A percentile compares a stretch with the other conserved stretches of the same genome.
Evolutionary conservation across 1,284 basidiomycete species (phyloP).

Genomic region (Jaminaea rosea): DNA sequence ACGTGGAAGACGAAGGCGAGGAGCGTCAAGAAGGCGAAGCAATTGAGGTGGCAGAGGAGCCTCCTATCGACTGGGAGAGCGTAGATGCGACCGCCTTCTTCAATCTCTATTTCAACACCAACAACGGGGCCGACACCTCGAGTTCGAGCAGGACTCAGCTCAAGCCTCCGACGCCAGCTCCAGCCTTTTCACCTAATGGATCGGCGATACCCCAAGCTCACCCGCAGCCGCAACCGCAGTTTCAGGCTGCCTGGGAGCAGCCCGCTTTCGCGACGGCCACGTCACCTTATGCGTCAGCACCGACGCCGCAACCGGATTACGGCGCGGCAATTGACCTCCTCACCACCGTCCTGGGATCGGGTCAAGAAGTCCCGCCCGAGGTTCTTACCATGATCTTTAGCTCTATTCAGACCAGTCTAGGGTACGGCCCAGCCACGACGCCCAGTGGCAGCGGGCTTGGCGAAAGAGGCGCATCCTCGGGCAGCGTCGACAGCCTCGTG

Average conservation of each 20-base stretch:
- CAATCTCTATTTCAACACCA: background rate
- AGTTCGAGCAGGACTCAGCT: too few relatives aligned
- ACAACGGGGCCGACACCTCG: too few relatives aligned
- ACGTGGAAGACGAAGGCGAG: background rate
- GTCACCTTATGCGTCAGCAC: background rate
- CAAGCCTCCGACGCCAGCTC: too few relatives aligned
- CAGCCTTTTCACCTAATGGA: too few relatives aligned
- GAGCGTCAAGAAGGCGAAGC: background rate
- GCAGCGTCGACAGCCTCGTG: conserved; percentile 1
- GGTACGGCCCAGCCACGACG: background rate
- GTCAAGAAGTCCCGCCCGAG: background rate
- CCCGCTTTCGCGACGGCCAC: background rate
- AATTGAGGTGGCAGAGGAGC: background rate
- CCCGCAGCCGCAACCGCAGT: too few relatives aligned
- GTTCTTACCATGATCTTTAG: background rate
- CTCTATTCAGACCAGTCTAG: background rate
- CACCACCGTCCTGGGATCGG: background rate
- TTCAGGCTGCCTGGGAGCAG: too few relatives aligned
- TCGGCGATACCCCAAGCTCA: too few relatives aligned
- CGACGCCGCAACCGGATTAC: background rate
- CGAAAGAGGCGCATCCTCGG: too few relatives aligned
- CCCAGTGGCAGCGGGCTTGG: too few relatives aligned
- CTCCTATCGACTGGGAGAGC: background rate
- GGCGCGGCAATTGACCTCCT: background rate
- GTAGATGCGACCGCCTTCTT: background rate